phyloP scores from a whole-genome alignment of 306 rosid genomes.

The Pyrus communis region DNA sequence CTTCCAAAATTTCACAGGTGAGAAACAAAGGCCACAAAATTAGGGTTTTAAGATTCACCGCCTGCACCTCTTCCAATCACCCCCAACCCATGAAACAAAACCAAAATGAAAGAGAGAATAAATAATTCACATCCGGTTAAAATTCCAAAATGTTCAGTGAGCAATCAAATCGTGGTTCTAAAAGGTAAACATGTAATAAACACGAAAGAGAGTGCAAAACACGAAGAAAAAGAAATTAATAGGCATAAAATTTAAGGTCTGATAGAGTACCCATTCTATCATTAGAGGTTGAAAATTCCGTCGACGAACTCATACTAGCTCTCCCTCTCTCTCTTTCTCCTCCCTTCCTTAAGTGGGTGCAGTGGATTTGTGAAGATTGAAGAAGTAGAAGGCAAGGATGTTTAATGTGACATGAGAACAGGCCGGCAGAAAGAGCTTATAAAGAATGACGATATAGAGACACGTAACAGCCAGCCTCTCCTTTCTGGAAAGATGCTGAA shows the following conservation, averaged over 20 bases:
- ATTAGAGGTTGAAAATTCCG: constrained; percentile 5
- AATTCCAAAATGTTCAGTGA: background rate
- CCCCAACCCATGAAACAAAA: background rate
- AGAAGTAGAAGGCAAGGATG: constrained; percentile 7
- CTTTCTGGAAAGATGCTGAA: constrained; percentile 11
- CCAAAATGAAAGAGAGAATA: background rate
- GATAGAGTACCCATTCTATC: constrained; percentile 10
- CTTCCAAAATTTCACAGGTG: background rate
- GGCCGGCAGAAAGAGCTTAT: background rate
- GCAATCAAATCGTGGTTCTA: background rate
- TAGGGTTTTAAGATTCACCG: background rate
- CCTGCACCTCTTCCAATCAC: background rate
- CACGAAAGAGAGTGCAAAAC: background rate
- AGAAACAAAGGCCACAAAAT: background rate
- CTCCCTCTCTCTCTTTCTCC: background rate
- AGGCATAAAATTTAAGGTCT: background rate
- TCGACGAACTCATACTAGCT: constrained; percentile 13
- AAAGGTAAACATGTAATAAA: background rate
- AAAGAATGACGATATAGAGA: background rate
- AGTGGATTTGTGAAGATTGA: background rate
- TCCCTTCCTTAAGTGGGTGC: background rate
- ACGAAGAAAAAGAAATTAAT: background rate
- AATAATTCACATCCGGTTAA: background rate
- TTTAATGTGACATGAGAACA: constrained; percentile 6
- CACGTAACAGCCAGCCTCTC: constrained; percentile 7